phyloP scores from a whole-genome alignment of 192 early-diverging fungal species.

The Backusella westeae region DNA sequence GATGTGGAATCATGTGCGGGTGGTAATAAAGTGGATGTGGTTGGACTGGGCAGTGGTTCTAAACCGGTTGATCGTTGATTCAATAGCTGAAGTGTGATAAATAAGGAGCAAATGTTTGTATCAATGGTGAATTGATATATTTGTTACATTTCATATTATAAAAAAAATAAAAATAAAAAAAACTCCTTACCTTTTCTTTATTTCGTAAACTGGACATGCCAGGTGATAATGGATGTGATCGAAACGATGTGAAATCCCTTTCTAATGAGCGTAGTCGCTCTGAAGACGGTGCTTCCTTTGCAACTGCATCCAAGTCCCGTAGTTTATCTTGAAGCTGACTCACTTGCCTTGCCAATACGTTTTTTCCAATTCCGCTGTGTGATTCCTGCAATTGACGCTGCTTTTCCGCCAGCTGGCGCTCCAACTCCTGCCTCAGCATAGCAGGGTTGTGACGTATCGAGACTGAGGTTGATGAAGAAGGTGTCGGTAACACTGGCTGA shows the following conservation, averaged over 20 bases:
- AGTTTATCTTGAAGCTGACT: constrained; percentile 17
- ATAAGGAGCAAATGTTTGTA: not conserved
- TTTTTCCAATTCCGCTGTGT: constrained; percentile 25
- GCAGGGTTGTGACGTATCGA: constrained; percentile 3
- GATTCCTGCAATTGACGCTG: constrained; percentile 20
- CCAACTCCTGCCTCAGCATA: constrained; percentile 16
- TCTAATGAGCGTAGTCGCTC: constrained; percentile 30
- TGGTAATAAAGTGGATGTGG: constrained; percentile 18
- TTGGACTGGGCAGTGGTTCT: constrained; percentile 34
- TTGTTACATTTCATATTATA: not conserved
- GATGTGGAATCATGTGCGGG: constrained; percentile 14
- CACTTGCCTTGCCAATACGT: constrained; percentile 25
- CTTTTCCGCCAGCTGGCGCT: constrained; percentile 26
- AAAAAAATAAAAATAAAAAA: not conserved
- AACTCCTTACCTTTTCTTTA: constrained; percentile 25
- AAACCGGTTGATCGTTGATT: constrained; percentile 12
- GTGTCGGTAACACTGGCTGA: constrained; percentile 26
- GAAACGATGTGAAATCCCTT: constrained; percentile 25
- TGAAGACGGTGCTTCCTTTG: not conserved
- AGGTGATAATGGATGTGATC: constrained; percentile 24
- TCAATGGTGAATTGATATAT: not conserved
- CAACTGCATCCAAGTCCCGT: constrained; percentile 13
- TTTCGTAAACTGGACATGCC: constrained; percentile 9
- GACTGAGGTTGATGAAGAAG: constrained; percentile 18
- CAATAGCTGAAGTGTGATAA: constrained; percentile 8